phyloP scores from a whole-genome alignment of 805 yeast species.

The Tetrapisispora nanseiensis region DNA sequence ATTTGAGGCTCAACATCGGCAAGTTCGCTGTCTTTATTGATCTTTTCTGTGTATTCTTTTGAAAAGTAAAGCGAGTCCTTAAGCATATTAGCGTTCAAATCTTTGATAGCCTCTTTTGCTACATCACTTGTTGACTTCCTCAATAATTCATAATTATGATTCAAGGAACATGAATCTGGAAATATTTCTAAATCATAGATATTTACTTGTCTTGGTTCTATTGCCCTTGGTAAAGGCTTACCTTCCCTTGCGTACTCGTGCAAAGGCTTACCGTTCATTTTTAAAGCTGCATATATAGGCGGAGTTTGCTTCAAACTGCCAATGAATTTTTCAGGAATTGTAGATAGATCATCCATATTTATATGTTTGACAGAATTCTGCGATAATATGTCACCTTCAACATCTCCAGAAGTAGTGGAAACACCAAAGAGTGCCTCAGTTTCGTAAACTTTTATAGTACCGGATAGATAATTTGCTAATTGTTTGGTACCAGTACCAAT shows the following conservation, averaged over 20 bases:
- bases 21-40: slow-evolving; percentile 34
- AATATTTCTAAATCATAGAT: slow-evolving; percentile 44
- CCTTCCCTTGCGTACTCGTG: slow-evolving; percentile 92
- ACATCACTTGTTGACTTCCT: slow-evolving; percentile 27
- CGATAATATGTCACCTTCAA: slow-evolving; percentile 72
- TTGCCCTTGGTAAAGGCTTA: slow-evolving; percentile 71
- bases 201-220: slow-evolving; percentile 63
- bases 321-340: slow-evolving; percentile 52
- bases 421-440: slow-evolving; percentile 82
- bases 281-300: slow-evolving; percentile 88
- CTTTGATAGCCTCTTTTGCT: slow-evolving; percentile 18
- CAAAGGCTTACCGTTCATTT: slow-evolving; percentile 87
- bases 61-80: slow-evolving; percentile 57
- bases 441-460: slow-evolving; percentile 70
- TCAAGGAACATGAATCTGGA: slow-evolving; percentile 40
- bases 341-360: slow-evolving; percentile 40
- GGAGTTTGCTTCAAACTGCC: slow-evolving; percentile 86
- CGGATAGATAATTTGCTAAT: slow-evolving; percentile 59
- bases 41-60: slow-evolving; percentile 40
- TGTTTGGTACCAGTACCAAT: slow-evolving; percentile 87
- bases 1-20: slow-evolving; percentile 33
- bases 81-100: slow-evolving; percentile 43
- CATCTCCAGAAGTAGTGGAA: slow-evolving; percentile 88
- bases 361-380: slow-evolving; percentile 49
- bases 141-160: slow-evolving; percentile 45